These are phyloP conservation scores for Aureobasidium sp. DNA, from an alignment of 2,329 filamentous ascomycete genomes.

Conservation along the genomic window DNA sequence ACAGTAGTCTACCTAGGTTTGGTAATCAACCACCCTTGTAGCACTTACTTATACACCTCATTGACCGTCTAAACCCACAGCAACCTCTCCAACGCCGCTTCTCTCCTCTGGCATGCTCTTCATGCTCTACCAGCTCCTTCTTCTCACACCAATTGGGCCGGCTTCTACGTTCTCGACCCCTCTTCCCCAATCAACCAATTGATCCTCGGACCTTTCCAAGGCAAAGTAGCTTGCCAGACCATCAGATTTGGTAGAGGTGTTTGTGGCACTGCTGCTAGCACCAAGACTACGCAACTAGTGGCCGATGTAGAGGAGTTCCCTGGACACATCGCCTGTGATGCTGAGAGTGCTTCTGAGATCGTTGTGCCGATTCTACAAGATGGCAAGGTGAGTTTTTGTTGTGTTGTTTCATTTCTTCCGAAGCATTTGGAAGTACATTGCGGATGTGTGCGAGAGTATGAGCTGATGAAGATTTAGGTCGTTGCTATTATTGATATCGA, in stretches of 20 bases:
- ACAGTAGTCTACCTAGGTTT: constrained; percentile 12
- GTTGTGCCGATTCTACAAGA: constrained; percentile 62
- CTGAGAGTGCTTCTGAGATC: constrained; percentile 68
- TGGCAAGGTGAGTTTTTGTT: constrained; percentile 34
- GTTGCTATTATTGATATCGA: constrained; percentile 76
- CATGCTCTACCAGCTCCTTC: constrained; percentile 63
- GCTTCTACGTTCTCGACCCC: constrained; percentile 65
- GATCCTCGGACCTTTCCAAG: constrained; percentile 73
- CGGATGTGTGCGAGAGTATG: too few species aligned
- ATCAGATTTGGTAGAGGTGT: constrained; percentile 69
- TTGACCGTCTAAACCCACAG: constrained; percentile 34
- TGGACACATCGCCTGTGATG: constrained; percentile 76
- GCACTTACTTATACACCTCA: neutral
- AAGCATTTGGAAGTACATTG: too few species aligned
- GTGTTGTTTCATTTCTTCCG: neutral
- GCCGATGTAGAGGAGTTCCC: constrained; percentile 66
- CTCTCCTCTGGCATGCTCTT: constrained; percentile 72
- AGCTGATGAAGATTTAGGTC: constrained; percentile 32
- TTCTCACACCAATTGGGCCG: constrained; percentile 69
- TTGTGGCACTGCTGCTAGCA: constrained; percentile 62
- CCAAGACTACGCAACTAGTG: constrained; percentile 54
- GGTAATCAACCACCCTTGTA: neutral
- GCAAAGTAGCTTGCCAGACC: constrained; percentile 69
- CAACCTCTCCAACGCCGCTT: constrained; percentile 69
- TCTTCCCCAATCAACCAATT: constrained; percentile 34